A percentile compares a stretch with the other conserved stretches of the same genome.
phyloP scores from a whole-genome alignment of 129 eudicot species.

The Flaveria robusta region DNA sequence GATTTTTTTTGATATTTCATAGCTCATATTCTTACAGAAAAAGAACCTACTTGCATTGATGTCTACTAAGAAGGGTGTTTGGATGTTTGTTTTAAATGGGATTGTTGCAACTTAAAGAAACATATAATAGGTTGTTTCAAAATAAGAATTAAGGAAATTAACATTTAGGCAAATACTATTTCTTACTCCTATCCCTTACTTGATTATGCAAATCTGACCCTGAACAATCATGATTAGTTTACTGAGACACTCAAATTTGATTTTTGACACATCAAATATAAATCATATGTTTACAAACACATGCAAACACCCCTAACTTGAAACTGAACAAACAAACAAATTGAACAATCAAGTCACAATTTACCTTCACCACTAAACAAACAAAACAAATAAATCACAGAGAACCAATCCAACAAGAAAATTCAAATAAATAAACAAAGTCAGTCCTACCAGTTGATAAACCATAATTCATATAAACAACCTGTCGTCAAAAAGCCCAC shows the following conservation, averaged over 20 bases:
- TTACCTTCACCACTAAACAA: not conserved
- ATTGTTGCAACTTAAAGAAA: not conserved
- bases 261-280: not conserved
- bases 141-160: not conserved
- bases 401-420: not conserved
- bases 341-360: no score
- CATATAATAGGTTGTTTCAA: not conserved
- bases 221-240: not conserved
- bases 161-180: not conserved
- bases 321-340: not conserved
- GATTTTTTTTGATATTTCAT: not conserved
- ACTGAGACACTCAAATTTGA: not conserved
- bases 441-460: not conserved
- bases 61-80: not conserved
- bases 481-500: not conserved
- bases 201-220: not conserved
- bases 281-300: not conserved
- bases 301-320: not conserved
- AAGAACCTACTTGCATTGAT: not conserved
- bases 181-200: not conserved
- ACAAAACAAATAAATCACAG: not conserved
- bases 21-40: not conserved
- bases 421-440: not conserved
- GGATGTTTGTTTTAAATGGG: not conserved
- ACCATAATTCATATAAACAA: no score